Evolutionary conservation across 345 rosid species (phyloP), one percentile per base, ranked within the genome.

Genomic region (Lepidium didymum): DNA sequence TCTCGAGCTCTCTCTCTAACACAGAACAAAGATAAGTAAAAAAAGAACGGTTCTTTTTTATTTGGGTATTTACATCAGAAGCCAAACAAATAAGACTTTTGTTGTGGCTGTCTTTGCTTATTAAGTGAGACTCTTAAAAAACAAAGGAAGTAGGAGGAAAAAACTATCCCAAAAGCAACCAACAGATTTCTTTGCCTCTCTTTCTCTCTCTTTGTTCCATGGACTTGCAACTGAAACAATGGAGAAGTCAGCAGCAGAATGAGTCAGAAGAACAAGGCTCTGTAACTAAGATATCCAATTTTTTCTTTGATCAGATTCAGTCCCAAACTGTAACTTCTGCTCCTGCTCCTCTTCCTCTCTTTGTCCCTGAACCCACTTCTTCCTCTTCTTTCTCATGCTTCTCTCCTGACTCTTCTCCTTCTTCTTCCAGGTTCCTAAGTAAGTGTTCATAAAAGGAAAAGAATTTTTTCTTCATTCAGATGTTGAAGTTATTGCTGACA

Each of bases 191-290:
- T 72, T 36, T 72, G 64, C 72, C 64, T 68, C 12, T 49, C 21
- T 70, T 56, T 68, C 75, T 66, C 72, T 67, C 77, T 47, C 66
- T 69, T 69, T 78, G 77, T 77, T 63, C 71, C 63, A 62, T 90
- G 99, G 96, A 94, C 84, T 88, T 83, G 78, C 87, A 85, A 80
- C 85, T 86, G 86, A 91, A 91, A 78, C 92, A 88, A 82, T 84
- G 99, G 97, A 81, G 89, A 79, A 85, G 76, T 82, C 80, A 86
- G 72, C 71, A 64, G 66, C 71, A 73, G 71, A 73, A 57, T 68
- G 81, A 77, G 87, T 83, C 93, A 85, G 87, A 83, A 52, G 82
- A 82, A 68, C 87, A 79, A 44, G 70, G 37, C 8, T 56, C 88
- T 75, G 69, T 79, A 76, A 81, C 82, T 56, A 87, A 93, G 86